Evolutionary conservation across 2,329 filamentous ascomycete genomes (phyloP).

Genomic region (Niveomyces coronatus): DNA sequence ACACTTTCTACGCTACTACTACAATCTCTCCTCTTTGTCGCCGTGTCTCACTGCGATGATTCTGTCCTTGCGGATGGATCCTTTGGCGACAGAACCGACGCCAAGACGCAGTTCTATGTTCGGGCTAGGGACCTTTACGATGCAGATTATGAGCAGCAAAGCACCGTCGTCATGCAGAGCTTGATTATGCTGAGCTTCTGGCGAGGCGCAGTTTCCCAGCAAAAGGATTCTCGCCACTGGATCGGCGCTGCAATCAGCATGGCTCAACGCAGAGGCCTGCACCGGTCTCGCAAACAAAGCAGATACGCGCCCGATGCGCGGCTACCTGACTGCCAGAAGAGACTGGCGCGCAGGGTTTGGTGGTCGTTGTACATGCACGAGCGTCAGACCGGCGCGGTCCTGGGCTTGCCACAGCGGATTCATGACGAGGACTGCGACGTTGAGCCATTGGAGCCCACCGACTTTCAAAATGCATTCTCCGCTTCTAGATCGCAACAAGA

Average conservation of each 20-base stretch:
- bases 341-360: conserved; percentile 32
- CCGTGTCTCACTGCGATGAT: conserved; percentile 36
- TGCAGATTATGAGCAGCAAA: conserved; percentile 35
- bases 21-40: conserved; percentile 39
- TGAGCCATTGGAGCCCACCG: conserved; percentile 16
- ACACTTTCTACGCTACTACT: conserved; percentile 34
- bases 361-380: conserved; percentile 41
- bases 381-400: conserved; percentile 33
- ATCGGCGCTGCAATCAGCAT: conserved; percentile 33
- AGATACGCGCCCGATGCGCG: conserved; percentile 1
- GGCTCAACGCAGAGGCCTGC: conserved; percentile 30
- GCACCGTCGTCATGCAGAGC: conserved; percentile 32
- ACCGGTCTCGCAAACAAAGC: conserved; percentile 17
- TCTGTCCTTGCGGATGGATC: conserved; percentile 26
- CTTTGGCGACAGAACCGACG: conserved; percentile 30
- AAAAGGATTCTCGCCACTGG: conserved; percentile 33
- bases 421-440: conserved; percentile 39
- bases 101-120: conserved; percentile 35
- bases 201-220: conserved; percentile 31
- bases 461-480: conserved; percentile 13
- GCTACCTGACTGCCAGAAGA: conserved; percentile 12
- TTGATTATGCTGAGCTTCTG: conserved; percentile 41
- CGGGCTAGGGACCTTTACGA: conserved; percentile 38
- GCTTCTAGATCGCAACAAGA: conserved; percentile 15
- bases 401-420: conserved; percentile 35